phyloP scores from a whole-genome alignment of 2,329 filamentous ascomycete genomes.

The Microcera coccophila region DNA sequence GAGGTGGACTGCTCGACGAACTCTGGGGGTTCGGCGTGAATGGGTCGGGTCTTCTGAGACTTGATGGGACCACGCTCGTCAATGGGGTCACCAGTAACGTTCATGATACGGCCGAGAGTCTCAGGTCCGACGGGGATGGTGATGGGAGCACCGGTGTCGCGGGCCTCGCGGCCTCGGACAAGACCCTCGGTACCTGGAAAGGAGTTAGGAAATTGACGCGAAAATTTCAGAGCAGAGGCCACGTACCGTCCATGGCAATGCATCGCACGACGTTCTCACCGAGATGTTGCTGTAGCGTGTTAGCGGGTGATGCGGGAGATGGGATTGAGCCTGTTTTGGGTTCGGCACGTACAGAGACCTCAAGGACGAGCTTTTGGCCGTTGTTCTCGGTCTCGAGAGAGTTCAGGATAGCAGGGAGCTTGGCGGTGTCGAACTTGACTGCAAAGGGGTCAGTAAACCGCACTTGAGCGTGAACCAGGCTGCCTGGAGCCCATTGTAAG shows the following conservation, averaged over 20 bases:
- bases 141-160: conserved; percentile 92
- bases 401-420: conserved; percentile 96
- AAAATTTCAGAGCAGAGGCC: conserved; percentile 16
- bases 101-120: conserved; percentile 98
- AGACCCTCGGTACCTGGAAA: conserved; percentile 94
- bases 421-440: conserved; percentile 96
- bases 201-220: conserved; percentile 11
- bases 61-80: conserved; percentile 99
- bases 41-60: conserved; percentile 78
- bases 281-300: conserved; percentile 81
- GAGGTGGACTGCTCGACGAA: conserved; percentile 95
- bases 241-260: conserved; percentile 99
- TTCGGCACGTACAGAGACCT: conserved; percentile 74
- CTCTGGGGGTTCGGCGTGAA: conserved; percentile 88
- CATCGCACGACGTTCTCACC: conserved; percentile 98
- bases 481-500: conserved; percentile 10
- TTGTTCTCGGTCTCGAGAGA: conserved; percentile 88
- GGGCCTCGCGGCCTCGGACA: conserved; percentile 79
- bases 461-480: conserved; percentile 4
- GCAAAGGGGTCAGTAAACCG: conserved; percentile 31
- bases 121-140: conserved; percentile 89
- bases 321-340: conserved; percentile 3
- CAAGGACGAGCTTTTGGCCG: conserved; percentile 89
- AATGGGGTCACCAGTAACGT: conserved; percentile 99
- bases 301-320: conserved; percentile 30